Evolutionary conservation across 1,284 basidiomycete genomes (phyloP), one percentile per base, ranked within the genome.

Genomic region (Microbotryomycetes sp.): DNA sequence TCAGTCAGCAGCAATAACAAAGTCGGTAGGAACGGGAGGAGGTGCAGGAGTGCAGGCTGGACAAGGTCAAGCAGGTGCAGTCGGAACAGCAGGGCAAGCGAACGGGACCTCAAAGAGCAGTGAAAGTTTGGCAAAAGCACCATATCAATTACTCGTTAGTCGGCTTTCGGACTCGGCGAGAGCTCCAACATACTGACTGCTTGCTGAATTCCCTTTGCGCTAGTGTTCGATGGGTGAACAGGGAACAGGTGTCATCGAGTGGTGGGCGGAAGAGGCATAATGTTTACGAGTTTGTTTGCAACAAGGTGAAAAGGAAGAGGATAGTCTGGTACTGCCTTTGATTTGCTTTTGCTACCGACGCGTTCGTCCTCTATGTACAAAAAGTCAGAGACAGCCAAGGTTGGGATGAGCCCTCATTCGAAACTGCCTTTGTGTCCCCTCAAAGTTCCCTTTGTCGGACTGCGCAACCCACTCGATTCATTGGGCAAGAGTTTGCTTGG

Each of bases 211-310:
- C 21, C 21, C n/a, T 41, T 41, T 41, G 9, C 15, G 46, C 29
- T 68, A 91, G 89, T 90, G 85, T 59, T 90, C 90, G 3, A 91
- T 96, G 66, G 83, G 84, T 5, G 92, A 93, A 73, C 88, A 91
- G 71, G 93, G 93, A 0, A 77, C 94, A 3, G 93, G 92, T 0
- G 70, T 80, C 9, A 72, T 79, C 5, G 77, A 76, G 6, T 83
- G 81, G 81, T 82, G 81, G 81, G 76, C 74, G 29, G 76, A 74
- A 28, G 71, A 52, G 16, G 53, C n/a, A n/a, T n/a, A n/a, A n/a
- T n/a, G n/a, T n/a, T n/a, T n/a, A n/a, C n/a, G n/a, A n/a, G n/a
- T n/a, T n/a, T n/a, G n/a, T n/a, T n/a, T n/a, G n/a, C n/a, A n/a
- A n/a, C n/a, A n/a, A n/a, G n/a, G n/a, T n/a, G n/a, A n/a, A n/a